Percentiles rank a stretch among this genome's conserved stretches.
phyloP scores from a whole-genome alignment of 345 rosid genomes.

The Eucalyptus sp. region DNA sequence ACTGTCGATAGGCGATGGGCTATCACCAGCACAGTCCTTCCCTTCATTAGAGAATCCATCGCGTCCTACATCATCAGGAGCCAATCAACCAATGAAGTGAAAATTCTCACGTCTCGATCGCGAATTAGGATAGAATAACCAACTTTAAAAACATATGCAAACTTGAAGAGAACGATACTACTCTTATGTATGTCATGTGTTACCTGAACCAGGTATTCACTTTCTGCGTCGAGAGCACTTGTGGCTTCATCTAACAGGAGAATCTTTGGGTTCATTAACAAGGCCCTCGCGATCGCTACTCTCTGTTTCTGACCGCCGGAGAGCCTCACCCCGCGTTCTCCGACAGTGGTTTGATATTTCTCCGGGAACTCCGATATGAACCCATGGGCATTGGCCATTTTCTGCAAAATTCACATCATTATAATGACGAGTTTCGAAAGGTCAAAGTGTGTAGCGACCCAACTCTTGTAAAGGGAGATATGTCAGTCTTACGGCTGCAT shows the following conservation, averaged over 20 bases:
- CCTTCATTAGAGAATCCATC: slow-evolving; percentile 77
- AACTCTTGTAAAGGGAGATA: background rate
- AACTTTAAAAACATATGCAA: too few species aligned
- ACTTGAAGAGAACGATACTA: too few species aligned
- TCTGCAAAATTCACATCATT: slow-evolving; percentile 20
- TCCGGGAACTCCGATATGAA: slow-evolving; percentile 71
- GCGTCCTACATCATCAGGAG: slow-evolving; percentile 42
- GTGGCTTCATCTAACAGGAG: slow-evolving; percentile 89
- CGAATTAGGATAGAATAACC: background rate
- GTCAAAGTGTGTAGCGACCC: background rate
- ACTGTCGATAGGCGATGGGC: slow-evolving; percentile 82
- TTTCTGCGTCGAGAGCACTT: slow-evolving; percentile 92
- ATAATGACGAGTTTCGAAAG: background rate
- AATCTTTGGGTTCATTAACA: slow-evolving; percentile 67
- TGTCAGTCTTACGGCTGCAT: slow-evolving; percentile 44
- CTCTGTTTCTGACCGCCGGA: slow-evolving; percentile 96
- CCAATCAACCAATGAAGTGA: background rate
- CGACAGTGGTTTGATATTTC: slow-evolving; percentile 60
- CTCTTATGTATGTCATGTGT: background rate
- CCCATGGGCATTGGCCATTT: slow-evolving; percentile 88
- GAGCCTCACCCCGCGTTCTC: slow-evolving; percentile 82
- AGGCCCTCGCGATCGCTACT: slow-evolving; percentile 80
- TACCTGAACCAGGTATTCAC: slow-evolving; percentile 91
- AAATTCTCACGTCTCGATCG: background rate
- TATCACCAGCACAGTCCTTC: slow-evolving; percentile 89